Evolutionary conservation across 176 grass and related monocot species (phyloP), one percentile per base, ranked within the genome.

Genomic region (Ensete ventricosum): DNA sequence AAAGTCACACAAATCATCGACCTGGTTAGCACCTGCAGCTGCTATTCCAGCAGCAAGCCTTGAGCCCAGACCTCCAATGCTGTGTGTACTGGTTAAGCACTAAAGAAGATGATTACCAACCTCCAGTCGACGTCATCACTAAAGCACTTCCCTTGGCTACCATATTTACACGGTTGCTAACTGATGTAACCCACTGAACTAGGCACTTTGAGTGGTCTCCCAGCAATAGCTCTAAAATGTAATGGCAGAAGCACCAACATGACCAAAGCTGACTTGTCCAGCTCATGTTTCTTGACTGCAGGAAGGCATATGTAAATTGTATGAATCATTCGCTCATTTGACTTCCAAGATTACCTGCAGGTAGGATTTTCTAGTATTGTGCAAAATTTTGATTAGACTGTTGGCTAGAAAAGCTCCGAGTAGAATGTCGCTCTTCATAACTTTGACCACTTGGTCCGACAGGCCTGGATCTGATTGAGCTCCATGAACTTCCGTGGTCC

Each of bases 401-500:
- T 53, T 83, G 78, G 82, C 79, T 85, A 17, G 1, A 73, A 78
- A 26, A 74, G 71, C 26, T 77, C 53, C 27, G 23, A 10, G 81
- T 89, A 85, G 64, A 71, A 81, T 85, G 50, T 58, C 75, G 76
- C 50, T 82, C 80, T 62, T 73, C 65, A 76, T 68, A 73, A 76
- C 66, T 77, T 62, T 76, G 84, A 80, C 53, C 69, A 58, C 58
- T 78, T 73, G 53, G 78, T 64, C 62, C 29, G 62, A 71, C 74
- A 62, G 50, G 71, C 23, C 84, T 77, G 1, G 74, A 43, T 75
- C 69, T 79, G 13, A 75, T 84, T 68, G 82, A 71, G 84, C 76
- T 98, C 90, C 80, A 83, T 80, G 84, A 74, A 86, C 70, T 79
- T 77, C 66, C 84, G 58, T 58, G 85, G 63, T 89, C 86, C 62